phyloP scores from a whole-genome alignment of 2,329 filamentous ascomycete genomes.

The Thermoascus crustaceus region DNA sequence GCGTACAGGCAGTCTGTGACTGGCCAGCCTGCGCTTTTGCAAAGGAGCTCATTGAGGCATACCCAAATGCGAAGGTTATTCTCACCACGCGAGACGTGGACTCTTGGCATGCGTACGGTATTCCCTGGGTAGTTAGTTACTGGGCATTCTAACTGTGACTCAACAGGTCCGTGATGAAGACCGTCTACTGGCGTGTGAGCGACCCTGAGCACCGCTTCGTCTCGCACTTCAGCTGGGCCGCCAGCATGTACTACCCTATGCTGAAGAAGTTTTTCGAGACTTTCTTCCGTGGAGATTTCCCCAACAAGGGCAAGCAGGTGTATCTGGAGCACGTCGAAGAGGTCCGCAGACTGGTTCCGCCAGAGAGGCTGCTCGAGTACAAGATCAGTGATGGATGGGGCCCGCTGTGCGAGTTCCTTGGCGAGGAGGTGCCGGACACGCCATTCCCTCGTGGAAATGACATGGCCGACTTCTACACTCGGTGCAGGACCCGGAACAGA shows the following conservation, averaged over 20 bases:
- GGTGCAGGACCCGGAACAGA: constrained; percentile 45
- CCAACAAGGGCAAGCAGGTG: constrained; percentile 55
- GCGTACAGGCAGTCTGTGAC: constrained; percentile 53
- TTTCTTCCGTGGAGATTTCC: constrained; percentile 62
- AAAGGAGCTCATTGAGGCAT: constrained; percentile 61
- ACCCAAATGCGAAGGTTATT: constrained; percentile 64
- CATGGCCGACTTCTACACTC: constrained; percentile 48
- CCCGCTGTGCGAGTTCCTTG: constrained; percentile 48
- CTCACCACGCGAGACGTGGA: constrained; percentile 59
- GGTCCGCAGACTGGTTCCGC: constrained; percentile 41
- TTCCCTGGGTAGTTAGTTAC: background rate
- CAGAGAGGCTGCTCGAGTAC: constrained; percentile 47
- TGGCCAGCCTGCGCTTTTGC: constrained; percentile 61
- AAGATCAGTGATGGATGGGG: constrained; percentile 47
- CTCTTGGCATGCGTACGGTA: constrained; percentile 48
- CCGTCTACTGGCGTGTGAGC: constrained; percentile 58
- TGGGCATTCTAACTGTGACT: constrained; percentile 3
- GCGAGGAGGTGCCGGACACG: constrained; percentile 42
- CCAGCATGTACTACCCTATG: constrained; percentile 49
- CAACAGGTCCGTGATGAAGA: constrained; percentile 52
- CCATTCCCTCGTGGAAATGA: constrained; percentile 47
- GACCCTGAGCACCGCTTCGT: constrained; percentile 53
- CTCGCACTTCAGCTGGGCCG: constrained; percentile 55
- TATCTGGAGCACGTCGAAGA: constrained; percentile 51
- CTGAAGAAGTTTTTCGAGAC: constrained; percentile 48